These are phyloP conservation scores for Mayamaea pseudoterrestris DNA, from an alignment of 108 stramenopile genomes.

Conservation along the genomic window DNA sequence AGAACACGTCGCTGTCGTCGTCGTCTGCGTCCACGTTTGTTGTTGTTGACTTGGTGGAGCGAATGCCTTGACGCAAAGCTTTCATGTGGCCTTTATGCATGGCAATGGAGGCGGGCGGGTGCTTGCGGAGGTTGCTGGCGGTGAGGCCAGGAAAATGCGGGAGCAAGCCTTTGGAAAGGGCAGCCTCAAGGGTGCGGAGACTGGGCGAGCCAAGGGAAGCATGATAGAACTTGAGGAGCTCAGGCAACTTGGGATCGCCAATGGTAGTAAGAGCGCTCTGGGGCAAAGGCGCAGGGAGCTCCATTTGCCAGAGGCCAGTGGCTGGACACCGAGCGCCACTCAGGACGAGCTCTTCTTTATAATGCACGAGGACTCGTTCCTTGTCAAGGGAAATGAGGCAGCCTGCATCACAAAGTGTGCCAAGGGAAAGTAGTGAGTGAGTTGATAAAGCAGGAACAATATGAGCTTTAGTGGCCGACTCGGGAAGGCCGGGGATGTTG, in stretches of 20 bases:
- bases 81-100: constrained; percentile 19
- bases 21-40: background rate
- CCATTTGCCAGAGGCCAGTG: constrained; percentile 8
- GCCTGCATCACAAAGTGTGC: constrained; percentile 13
- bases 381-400: constrained; percentile 4
- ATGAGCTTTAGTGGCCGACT: background rate
- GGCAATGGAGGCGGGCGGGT: constrained; percentile 8
- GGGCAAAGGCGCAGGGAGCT: background rate
- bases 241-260: background rate
- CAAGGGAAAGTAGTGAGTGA: constrained; percentile 11
- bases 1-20: background rate
- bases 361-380: background rate
- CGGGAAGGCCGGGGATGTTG: background rate
- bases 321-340: constrained; percentile 2
- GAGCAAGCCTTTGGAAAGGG: constrained; percentile 2
- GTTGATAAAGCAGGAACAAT: constrained; percentile 1
- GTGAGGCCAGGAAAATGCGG: constrained; percentile 15
- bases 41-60: constrained; percentile 10
- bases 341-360: background rate
- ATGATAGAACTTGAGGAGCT: constrained; percentile 16
- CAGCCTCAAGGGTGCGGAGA: constrained; percentile 3
- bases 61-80: constrained; percentile 4
- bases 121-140: background rate
- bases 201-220: constrained; percentile 14
- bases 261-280: background rate